Evolutionary conservation across 1,284 basidiomycete genomes (phyloP).

Genomic region (Volvariella surrecta): DNA sequence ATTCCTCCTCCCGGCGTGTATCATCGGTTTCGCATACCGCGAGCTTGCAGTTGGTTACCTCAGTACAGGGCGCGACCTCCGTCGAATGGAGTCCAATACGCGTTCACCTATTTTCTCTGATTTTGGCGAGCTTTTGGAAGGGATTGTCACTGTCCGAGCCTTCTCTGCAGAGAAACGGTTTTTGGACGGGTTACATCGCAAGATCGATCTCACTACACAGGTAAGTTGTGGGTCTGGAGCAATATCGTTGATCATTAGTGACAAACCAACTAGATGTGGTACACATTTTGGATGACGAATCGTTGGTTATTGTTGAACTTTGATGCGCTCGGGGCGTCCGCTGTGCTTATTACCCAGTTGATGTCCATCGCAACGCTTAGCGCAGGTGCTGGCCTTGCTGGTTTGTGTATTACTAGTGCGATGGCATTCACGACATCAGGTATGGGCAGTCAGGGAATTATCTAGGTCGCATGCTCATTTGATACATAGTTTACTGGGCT

Average conservation of each 20-base stretch:
- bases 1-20: slow-evolving; percentile 63
- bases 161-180: slow-evolving; percentile 82
- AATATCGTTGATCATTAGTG: too few species aligned
- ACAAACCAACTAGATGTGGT: slow-evolving; percentile 51
- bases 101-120: slow-evolving; percentile 70
- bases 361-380: slow-evolving; percentile 63
- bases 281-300: slow-evolving; percentile 75
- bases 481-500: slow-evolving; percentile 52
- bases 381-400: slow-evolving; percentile 69
- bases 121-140: slow-evolving; percentile 73
- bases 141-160: slow-evolving; percentile 81
- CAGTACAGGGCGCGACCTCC: slow-evolving; percentile 68
- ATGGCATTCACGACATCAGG: slow-evolving; percentile 37
- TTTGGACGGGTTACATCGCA: slow-evolving; percentile 60
- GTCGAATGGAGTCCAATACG: slow-evolving; percentile 71
- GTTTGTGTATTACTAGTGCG: slow-evolving; percentile 74
- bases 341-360: slow-evolving; percentile 62
- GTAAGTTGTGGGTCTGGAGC: slow-evolving; percentile 19
- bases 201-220: slow-evolving; percentile 59
- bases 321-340: slow-evolving; percentile 57
- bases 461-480: slow-evolving; percentile 12
- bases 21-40: slow-evolving; percentile 59
- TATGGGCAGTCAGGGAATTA: slow-evolving; percentile 9
- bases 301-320: slow-evolving; percentile 73
- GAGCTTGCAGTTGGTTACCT: slow-evolving; percentile 66